Base-by-base conservation (phyloP, 768 basidiomycete species). In the Fomitopsis pulvina region DNA sequence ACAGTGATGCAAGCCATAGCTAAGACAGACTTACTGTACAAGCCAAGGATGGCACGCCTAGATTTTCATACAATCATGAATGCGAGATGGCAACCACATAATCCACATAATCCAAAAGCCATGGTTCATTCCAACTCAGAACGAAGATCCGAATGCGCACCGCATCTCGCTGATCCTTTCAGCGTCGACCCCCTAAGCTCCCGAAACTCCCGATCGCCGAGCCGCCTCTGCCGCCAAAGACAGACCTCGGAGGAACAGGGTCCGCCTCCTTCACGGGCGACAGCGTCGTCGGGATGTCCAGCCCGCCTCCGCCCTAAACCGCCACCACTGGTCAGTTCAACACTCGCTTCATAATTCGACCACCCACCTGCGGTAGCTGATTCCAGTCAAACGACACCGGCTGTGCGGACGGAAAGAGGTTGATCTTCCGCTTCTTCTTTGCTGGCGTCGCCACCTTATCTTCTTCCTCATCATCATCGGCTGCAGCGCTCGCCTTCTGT, bases 371-470 rank as follows among this genome's bases (percentile, higher is more conserved):
- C 29, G 62, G 58, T 42, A 73, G 53, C 53, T 73, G 67, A 53
- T 73, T 69, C 68, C 80, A 80, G 21, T 71, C 58, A 41, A 73
- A 74, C 16, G 71, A 66, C 16, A 63, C 53, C 16, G 72, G 69
- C 49, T 72, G 66, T 29, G 69, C 66, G 22, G 65, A 47, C 4
- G 70, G 68, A 58, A 83, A 83, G n/a, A 85, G 56, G 52, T 81
- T 80, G 47, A 87, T 79, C 66, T 81, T 85, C 53, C 83, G 76
- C 58, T 79, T 85, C 67, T 84, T 86, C 70, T 83, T 84, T 67
- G 78, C 81, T 14, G 67, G 75, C 8, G 51, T 66, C 59, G 64
- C 25, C 14, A 59, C 54, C 9, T 45, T 55, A 25, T 32, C 45
- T 34, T 25, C 28, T 4, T 29, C 29, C 6, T 26, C 43, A 3